A percentile compares a stretch with the other conserved stretches of the same genome.
Conservation (phyloP, 352 stramenopile genomes). For the Pythium myriotylum region DNA sequence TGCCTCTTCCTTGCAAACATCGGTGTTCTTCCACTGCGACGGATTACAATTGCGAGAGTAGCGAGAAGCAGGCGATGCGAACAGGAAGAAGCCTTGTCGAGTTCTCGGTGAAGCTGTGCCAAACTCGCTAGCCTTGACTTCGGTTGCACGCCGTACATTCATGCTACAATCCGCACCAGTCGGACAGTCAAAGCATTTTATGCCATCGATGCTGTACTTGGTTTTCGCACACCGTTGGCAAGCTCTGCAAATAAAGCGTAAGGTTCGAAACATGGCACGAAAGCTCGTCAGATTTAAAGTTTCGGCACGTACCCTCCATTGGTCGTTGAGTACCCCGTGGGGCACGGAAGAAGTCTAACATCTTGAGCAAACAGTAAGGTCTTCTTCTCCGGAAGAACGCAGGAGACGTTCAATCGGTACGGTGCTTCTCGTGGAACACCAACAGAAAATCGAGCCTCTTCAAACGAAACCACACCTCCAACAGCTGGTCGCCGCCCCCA, state of each 20-base stretch:
- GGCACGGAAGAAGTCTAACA: constrained; percentile 43
- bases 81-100: constrained; percentile 59
- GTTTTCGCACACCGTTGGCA: constrained; percentile 55
- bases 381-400: constrained; percentile 37
- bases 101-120: constrained; percentile 61
- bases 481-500: constrained; percentile 26
- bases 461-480: constrained; percentile 45
- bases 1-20: constrained; percentile 50
- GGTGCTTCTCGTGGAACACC: constrained; percentile 28
- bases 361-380: constrained; percentile 34
- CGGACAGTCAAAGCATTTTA: constrained; percentile 59
- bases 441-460: constrained; percentile 34
- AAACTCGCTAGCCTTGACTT: constrained; percentile 43
- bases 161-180: constrained; percentile 49
- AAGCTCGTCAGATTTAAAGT: no score
- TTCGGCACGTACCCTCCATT: constrained; percentile 17
- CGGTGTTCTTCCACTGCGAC: constrained; percentile 41
- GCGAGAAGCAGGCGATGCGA: constrained; percentile 47
- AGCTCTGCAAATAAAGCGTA: constrained; percentile 31
- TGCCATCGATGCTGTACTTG: constrained; percentile 64
- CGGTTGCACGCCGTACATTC: constrained; percentile 53
- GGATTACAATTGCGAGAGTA: constrained; percentile 35
- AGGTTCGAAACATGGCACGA: no score
- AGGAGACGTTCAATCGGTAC: constrained; percentile 52
- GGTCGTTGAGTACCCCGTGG: constrained; percentile 50